Evolutionary conservation across 2,329 filamentous ascomycete genomes (phyloP).

Genomic region (Bipolaris zeicola): DNA sequence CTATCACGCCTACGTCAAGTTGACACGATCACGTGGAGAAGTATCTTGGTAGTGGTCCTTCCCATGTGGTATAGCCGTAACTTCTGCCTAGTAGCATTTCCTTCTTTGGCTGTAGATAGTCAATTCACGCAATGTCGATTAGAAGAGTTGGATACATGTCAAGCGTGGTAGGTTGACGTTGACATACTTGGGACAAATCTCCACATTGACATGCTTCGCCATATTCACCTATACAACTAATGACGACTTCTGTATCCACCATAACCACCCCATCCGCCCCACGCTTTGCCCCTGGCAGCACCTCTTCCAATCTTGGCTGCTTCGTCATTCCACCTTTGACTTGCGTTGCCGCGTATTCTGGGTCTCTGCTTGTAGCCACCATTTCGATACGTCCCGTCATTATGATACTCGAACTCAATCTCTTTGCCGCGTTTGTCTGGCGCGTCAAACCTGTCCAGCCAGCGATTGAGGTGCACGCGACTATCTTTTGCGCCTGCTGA

Average conservation of each 20-base stretch:
- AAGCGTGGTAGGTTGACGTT: not conserved
- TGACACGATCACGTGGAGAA: not conserved
- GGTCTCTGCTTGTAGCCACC: conserved; percentile 11
- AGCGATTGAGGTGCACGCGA: conserved; percentile 15
- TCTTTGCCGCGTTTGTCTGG: conserved; percentile 12
- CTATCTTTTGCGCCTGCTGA: conserved; percentile 10
- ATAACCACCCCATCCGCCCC: not conserved
- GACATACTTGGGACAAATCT: not conserved
- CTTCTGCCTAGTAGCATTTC: not conserved
- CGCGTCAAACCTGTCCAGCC: conserved; percentile 16
- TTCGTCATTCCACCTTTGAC: conserved; percentile 6
- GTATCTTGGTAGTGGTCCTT: too few relatives aligned
- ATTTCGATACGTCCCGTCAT: conserved; percentile 3
- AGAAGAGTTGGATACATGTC: not conserved
- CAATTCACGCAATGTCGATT: not conserved
- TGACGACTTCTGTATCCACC: not conserved
- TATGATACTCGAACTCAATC: conserved; percentile 11
- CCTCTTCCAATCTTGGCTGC: not conserved
- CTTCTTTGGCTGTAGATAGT: not conserved
- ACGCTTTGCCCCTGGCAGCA: not conserved
- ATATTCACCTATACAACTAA: not conserved
- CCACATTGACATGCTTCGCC: not conserved
- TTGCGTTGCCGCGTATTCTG: not conserved
- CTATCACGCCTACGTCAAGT: not conserved
- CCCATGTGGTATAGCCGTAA: not conserved